Base-by-base conservation (phyloP, 345 rosid genomes). In the Mercurialis annua region DNA sequence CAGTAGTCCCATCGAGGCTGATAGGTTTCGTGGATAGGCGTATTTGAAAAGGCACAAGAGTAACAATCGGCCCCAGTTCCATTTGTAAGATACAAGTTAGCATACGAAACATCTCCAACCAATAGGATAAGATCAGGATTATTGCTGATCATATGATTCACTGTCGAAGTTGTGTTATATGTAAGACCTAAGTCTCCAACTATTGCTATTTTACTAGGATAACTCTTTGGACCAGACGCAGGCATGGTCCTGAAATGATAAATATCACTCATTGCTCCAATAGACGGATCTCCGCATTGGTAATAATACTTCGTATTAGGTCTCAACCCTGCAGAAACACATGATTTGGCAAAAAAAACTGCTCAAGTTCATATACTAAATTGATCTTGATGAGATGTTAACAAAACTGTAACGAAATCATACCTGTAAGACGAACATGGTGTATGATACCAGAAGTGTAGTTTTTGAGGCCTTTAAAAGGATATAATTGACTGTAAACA, bases 1-100 rank as follows among this genome's bases (percentile, higher is more conserved):
- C 96, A 90, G 61, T 79, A 83, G 71, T 90, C 99, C 99, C 99
- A 93, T 16, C 96, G 92, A 80, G 99, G 99, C 80, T 93, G 99
- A 77, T 87, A 91, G 1, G 82, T 81, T 74, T 87, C 87, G 15
- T 85, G 88, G 33, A 88, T 85, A 6, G 92, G 92, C 44, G 89
- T 74, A 16, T 74, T 59, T 0, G 87, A 18, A 78, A 91, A 87
- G 0, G 83, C 69, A 62, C 84, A 80, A 14, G 82, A 78, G 77
- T 73, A 74, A 72, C 93, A 87, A 58, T 81, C 80, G 27, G 84
- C 59, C 30, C 74, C 80, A 29, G 86, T 81, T 66, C 91, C 90
- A 67, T 89, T 84, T 0, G 95, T 78, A 24, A 78, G 80, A 72
- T 89, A 94, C 72, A 85, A 52, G 71, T 94, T 85, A 0, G 97